Percentiles rank a stretch among this genome's conserved stretches.
phyloP scores from a whole-genome alignment of 176 grass and related monocot genomes.

The Otatea glauca region DNA sequence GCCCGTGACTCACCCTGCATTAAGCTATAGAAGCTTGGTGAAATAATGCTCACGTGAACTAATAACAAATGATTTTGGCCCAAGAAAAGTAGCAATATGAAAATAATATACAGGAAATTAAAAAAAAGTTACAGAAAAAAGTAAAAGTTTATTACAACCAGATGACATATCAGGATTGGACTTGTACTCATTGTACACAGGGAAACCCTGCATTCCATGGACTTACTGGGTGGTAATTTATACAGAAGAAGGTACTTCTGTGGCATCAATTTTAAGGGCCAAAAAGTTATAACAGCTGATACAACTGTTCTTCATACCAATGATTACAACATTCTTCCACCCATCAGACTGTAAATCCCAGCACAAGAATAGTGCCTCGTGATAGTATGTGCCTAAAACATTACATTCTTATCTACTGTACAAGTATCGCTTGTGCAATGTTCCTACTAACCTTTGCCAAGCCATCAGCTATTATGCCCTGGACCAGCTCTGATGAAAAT shows the following conservation, averaged over 20 bases:
- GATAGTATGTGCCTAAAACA: constrained; percentile 20
- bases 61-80: not conserved
- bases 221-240: not conserved
- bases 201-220: constrained; percentile 2
- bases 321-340: constrained; percentile 24
- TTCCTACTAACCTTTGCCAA: constrained; percentile 41
- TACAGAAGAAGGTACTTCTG: not conserved
- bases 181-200: not conserved
- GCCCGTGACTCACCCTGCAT: not conserved
- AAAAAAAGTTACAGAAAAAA: not conserved
- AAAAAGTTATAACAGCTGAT: constrained; percentile 34
- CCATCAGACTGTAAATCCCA: constrained; percentile 21
- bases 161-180: not conserved
- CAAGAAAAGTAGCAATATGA: not conserved
- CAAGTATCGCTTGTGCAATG: constrained; percentile 30
- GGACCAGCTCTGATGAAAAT: constrained; percentile 9
- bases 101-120: not conserved
- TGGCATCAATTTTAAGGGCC: not conserved
- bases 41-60: not conserved
- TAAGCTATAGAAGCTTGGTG: not conserved
- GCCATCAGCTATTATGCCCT: constrained; percentile 23
- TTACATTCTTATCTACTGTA: constrained; percentile 54
- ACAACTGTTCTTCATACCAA: constrained; percentile 12
- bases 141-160: not conserved
- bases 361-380: constrained; percentile 18